Conservation (phyloP, 2,329 filamentous ascomycete species). For the Blastomyces silverae region DNA sequence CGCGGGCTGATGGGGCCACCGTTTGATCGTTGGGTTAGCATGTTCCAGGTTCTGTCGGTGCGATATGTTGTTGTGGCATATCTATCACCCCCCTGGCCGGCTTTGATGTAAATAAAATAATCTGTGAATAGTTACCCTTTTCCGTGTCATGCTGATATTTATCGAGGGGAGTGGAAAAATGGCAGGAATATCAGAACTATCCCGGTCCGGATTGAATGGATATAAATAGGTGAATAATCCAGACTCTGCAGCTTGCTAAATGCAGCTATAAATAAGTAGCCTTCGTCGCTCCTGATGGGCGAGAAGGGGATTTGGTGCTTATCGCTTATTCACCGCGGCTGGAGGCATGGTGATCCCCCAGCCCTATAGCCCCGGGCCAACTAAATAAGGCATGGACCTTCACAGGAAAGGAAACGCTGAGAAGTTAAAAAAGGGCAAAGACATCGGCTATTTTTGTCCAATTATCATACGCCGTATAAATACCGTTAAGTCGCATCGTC, state of each 20-base stretch:
- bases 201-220: background rate
- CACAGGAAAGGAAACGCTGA: background rate
- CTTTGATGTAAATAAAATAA: no score
- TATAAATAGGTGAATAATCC: background rate
- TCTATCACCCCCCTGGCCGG: background rate
- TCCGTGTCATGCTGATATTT: no score
- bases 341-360: background rate
- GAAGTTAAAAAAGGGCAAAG: no score
- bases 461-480: no score
- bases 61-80: background rate
- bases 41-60: slow-evolving; percentile 6
- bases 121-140: no score
- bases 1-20: background rate
- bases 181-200: background rate
- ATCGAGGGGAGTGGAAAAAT: no score
- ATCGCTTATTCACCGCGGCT: background rate
- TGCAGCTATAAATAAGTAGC: background rate
- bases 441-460: no score
- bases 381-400: background rate
- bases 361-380: background rate
- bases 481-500: no score
- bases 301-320: background rate
- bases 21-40: background rate
- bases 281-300: no score
- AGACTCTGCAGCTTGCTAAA: background rate